Conservation (phyloP, 1,284 basidiomycete species). For the Trichosporon faecale region DNA sequence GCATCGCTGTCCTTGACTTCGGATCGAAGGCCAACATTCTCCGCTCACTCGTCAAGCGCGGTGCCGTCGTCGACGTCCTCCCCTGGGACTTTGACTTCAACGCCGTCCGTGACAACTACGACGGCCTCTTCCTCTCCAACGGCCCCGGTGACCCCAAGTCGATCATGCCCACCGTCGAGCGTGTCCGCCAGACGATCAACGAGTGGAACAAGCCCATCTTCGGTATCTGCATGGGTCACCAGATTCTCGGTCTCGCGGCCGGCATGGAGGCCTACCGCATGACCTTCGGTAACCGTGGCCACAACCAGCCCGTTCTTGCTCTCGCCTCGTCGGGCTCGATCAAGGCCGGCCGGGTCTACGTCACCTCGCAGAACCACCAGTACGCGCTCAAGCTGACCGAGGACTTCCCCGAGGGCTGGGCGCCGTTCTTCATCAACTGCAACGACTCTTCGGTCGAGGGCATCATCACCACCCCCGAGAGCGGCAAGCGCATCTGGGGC, state of each 20-base stretch:
- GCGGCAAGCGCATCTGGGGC: constrained; percentile 87
- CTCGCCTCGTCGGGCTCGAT: constrained; percentile 85
- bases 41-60: constrained; percentile 83
- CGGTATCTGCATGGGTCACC: constrained; percentile 99
- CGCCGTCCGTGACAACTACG: constrained; percentile 78
- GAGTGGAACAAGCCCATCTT: constrained; percentile 94
- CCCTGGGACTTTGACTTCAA: constrained; percentile 99
- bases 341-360: constrained; percentile 92
- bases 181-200: constrained; percentile 72
- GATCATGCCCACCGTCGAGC: constrained; percentile 79
- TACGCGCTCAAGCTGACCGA: constrained; percentile 90
- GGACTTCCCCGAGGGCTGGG: constrained; percentile 90
- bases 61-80: constrained; percentile 87
- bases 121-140: constrained; percentile 95
- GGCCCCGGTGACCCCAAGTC: constrained; percentile 92
- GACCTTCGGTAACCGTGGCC: constrained; percentile 94
- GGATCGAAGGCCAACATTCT: constrained; percentile 97
- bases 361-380: constrained; percentile 89
- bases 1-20: constrained; percentile 94
- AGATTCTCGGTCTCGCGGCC: constrained; percentile 94
- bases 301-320: constrained; percentile 97
- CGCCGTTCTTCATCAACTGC: constrained; percentile 97
- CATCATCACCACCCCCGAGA: constrained; percentile 83
- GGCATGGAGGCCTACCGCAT: constrained; percentile 86
- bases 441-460: constrained; percentile 95